A percentile compares a stretch with the other conserved stretches of the same genome.
Conservation (phyloP, 2,329 filamentous ascomycete species). For the Colletotrichum cordylinicola region DNA sequence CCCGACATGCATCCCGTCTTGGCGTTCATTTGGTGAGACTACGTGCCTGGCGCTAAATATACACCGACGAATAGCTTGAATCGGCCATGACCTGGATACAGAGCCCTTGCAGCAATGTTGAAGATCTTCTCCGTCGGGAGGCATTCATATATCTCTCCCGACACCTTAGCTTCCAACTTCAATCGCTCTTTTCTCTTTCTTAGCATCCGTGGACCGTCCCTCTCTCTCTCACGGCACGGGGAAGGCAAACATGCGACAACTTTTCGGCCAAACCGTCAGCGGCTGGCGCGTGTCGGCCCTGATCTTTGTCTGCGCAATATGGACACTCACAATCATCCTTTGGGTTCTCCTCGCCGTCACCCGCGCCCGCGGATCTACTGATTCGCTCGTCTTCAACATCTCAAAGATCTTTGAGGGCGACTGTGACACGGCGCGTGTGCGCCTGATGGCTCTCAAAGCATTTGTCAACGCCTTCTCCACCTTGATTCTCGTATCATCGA, state of each 20-base stretch:
- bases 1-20: neutral
- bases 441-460: slow-evolving; percentile 23
- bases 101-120: neutral
- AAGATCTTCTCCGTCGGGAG: accelerated
- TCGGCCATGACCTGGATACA: neutral
- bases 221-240: neutral
- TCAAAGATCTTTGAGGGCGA: neutral
- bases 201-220: too few relatives aligned
- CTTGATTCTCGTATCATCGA: slow-evolving; percentile 6
- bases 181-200: too few relatives aligned
- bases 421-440: neutral
- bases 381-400: neutral
- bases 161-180: neutral
- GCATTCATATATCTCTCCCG: neutral
- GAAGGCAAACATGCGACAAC: neutral
- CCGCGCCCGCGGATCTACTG: neutral
- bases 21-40: neutral
- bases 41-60: neutral
- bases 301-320: neutral
- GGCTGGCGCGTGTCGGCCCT: neutral
- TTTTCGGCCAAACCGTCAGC: neutral
- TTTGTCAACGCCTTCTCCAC: slow-evolving; percentile 44
- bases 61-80: neutral
- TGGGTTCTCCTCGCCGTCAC: neutral
- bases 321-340: neutral